Conservation (phyloP, 108 stramenopile species). For the Bacterosira constricta region DNA sequence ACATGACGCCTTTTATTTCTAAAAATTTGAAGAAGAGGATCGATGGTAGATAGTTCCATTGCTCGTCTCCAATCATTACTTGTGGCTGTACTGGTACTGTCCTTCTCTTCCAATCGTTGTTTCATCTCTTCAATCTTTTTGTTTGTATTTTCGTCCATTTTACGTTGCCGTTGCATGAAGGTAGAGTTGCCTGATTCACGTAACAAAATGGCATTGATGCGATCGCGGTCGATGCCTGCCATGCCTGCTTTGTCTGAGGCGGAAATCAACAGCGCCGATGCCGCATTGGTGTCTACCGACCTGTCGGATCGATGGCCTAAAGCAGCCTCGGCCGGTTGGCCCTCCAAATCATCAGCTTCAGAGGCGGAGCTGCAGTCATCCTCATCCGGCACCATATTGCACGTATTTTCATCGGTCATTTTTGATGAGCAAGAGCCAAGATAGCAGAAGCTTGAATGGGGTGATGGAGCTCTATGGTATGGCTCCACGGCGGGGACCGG, state of each 20-base stretch:
- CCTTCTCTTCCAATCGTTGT: slow-evolving; percentile 32
- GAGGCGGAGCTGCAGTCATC: no score
- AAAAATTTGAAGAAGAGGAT: slow-evolving; percentile 21
- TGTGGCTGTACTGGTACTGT: neutral
- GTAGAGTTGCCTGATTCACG: slow-evolving; percentile 74
- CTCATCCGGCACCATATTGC: no score
- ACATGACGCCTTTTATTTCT: slow-evolving; percentile 30
- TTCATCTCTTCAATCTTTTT: slow-evolving; percentile 54
- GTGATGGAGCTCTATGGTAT: no score
- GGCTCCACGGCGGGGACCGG: no score
- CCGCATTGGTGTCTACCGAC: slow-evolving; percentile 12
- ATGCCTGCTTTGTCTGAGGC: slow-evolving; percentile 86
- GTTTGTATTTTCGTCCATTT: slow-evolving; percentile 68
- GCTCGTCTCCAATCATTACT: slow-evolving; percentile 38
- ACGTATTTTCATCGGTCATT: no score
- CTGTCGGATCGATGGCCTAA: no score
- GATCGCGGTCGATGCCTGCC: slow-evolving; percentile 76
- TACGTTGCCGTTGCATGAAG: slow-evolving; percentile 74
- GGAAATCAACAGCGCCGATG: slow-evolving; percentile 73
- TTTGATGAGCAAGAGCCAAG: no score
- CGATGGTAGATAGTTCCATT: slow-evolving; percentile 16
- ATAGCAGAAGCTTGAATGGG: no score
- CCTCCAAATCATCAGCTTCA: no score
- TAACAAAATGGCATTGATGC: slow-evolving; percentile 76
- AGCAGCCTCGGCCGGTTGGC: no score